Evolutionary conservation across 352 stramenopile species (phyloP).

Genomic region (Pythium oligandrum): DNA sequence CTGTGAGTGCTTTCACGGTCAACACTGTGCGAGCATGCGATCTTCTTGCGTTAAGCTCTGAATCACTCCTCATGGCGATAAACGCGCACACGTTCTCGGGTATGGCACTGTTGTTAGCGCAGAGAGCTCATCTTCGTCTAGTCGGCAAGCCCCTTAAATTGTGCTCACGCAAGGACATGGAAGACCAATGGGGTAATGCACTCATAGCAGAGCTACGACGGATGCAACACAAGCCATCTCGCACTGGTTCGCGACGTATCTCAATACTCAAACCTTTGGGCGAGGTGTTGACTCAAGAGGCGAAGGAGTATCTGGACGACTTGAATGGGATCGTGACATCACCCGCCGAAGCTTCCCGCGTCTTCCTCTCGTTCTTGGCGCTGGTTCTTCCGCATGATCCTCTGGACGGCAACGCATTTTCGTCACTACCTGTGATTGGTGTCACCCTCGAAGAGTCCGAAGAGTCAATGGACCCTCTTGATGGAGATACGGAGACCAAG

Average conservation of each 20-base stretch:
- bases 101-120: slow-evolving; percentile 8
- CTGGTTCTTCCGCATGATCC: slow-evolving; percentile 17
- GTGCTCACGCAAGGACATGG: slow-evolving; percentile 17
- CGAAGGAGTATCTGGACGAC: slow-evolving; percentile 10
- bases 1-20: slow-evolving; percentile 11
- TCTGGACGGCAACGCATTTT: slow-evolving; percentile 12
- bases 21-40: slow-evolving; percentile 17
- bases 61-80: slow-evolving; percentile 10
- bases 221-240: not conserved
- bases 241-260: not conserved
- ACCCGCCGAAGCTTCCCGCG: slow-evolving; percentile 7
- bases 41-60: slow-evolving; percentile 17
- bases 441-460: too few relatives aligned
- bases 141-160: not conserved
- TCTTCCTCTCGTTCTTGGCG: slow-evolving; percentile 13
- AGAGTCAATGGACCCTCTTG: too few relatives aligned
- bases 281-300: not conserved
- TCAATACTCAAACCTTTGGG: not conserved
- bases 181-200: slow-evolving; percentile 12
- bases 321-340: not conserved
- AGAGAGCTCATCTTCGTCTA: slow-evolving; percentile 2
- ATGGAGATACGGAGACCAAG: too few relatives aligned
- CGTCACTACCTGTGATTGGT: too few relatives aligned
- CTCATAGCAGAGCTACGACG: slow-evolving; percentile 4
- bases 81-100: slow-evolving; percentile 10